phyloP scores from a whole-genome alignment of 148 eudicot genomes.

The Vaccinium darrowii region DNA sequence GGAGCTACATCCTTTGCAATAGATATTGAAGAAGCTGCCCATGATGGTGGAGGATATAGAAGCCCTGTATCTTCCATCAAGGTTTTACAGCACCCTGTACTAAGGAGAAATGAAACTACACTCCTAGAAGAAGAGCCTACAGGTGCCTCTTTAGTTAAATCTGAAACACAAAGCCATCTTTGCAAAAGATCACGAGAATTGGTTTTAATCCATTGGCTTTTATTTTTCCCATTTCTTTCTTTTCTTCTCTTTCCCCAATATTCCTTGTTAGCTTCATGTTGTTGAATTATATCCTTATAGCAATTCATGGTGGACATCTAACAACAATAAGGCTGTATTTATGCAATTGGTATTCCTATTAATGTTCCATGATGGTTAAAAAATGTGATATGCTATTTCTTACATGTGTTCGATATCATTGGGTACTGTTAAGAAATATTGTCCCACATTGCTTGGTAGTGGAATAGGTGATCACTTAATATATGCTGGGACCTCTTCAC shows the following conservation, averaged over 20 bases:
- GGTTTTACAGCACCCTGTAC: constrained; percentile 47
- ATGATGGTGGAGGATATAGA: constrained; percentile 26
- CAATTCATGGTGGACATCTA: background rate
- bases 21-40: constrained; percentile 57
- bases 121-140: constrained; percentile 35
- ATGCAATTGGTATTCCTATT: background rate
- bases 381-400: background rate
- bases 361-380: background rate
- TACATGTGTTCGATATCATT: background rate
- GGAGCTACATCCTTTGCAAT: constrained; percentile 82
- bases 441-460: no score
- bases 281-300: background rate
- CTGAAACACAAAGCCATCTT: background rate
- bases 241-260: background rate
- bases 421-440: background rate
- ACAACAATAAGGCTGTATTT: background rate
- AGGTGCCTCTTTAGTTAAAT: constrained; percentile 35
- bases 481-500: no score
- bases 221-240: background rate
- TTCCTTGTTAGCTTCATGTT: background rate
- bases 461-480: no score
- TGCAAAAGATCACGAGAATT: background rate
- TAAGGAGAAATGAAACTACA: constrained; percentile 46
- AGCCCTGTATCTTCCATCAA: constrained; percentile 37
- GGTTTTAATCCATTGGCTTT: background rate